Percentiles rank a stretch among this genome's conserved stretches.
Evolutionary conservation across 495 filamentous ascomycete genomes (phyloP).

Genomic region (Penicillium bovifimosum): DNA sequence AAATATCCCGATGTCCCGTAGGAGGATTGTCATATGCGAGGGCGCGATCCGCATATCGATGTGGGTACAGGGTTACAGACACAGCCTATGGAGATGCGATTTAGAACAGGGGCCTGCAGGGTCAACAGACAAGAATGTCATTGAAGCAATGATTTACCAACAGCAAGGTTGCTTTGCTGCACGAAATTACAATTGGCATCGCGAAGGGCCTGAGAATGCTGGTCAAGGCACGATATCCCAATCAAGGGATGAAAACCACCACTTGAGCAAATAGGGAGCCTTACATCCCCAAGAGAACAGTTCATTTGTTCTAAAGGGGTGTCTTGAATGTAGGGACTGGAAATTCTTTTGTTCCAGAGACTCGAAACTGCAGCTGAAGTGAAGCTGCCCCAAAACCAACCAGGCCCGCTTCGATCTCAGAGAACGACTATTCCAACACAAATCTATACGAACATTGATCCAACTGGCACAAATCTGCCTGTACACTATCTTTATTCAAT

Average conservation of each 20-base stretch:
- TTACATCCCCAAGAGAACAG: constrained; percentile 3
- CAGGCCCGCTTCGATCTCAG: not conserved
- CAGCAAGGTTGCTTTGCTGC: not conserved
- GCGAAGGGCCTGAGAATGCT: constrained; percentile 14
- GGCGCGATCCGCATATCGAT: not conserved
- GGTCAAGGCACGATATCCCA: constrained; percentile 4
- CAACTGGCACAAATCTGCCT: not conserved
- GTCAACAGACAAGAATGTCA: not conserved
- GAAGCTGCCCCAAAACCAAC: not conserved
- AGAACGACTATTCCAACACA: not conserved
- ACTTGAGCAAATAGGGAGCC: not conserved
- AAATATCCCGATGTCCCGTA: too few relatives aligned
- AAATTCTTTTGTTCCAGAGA: not conserved
- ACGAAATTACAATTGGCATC: constrained; percentile 6
- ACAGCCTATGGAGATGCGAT: not conserved
- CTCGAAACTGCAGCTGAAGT: not conserved
- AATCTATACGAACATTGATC: not conserved
- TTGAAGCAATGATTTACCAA: constrained; percentile 6
- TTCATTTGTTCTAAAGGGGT: not conserved
- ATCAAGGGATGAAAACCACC: constrained; percentile 22
- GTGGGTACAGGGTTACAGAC: not conserved
- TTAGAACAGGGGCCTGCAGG: not conserved
- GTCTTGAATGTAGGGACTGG: not conserved
- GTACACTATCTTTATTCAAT: not conserved
- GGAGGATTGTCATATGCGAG: not conserved